Base-by-base conservation (phyloP, 2,329 filamentous ascomycete genomes). In the Dothideomycetidae sp. region DNA sequence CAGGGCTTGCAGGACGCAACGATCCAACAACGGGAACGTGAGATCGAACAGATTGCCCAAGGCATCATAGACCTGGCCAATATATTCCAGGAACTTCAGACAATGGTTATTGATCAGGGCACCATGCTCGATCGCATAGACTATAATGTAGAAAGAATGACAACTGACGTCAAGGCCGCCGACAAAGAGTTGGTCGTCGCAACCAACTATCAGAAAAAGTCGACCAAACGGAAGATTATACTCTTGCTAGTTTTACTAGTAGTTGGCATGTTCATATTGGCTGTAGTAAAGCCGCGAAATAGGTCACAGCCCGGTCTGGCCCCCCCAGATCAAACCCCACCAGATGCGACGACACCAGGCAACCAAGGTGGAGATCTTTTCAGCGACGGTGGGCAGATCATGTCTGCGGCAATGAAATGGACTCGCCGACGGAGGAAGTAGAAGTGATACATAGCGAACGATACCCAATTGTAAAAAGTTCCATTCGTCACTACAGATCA, bases 21-120 rank as follows among this genome's bases (percentile, higher is more conserved):
- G 26, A 96, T 98, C 49, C 73, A 78, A 43, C 90, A 96, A 57
- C 81, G 90, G 45, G 90, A 98, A 60, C 78, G 81, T 29, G 90
- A 96, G 59, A 98, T 98, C 51, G 92, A 93, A 53, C 86, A 94
- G 50, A 98, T 98, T 45, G 90, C 90, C 2, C 86, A 94, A 55
- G 88, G 90, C 41, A 96, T 98, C 58, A 96, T 98, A 52, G 88
- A 96, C 55, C 67, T 98, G 5, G 83, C 88, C 3, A 90, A 94
- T 56, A 83, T 98, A 35, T 98, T 98, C 64, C 83, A 92, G 44
- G 90, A 98, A 52, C 66, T 98, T 18, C 90, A 98, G 59, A 78
- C 70, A 33, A 96, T 98, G 86, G 84, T 68, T 41, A 68, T 68
- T 31, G 65, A 68, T 43, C 65, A 68, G 45, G 65, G 65, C 17